Percentiles rank a stretch among this genome's conserved stretches.
Conservation (phyloP, 768 basidiomycete species). For the Suillus occidentalis region DNA sequence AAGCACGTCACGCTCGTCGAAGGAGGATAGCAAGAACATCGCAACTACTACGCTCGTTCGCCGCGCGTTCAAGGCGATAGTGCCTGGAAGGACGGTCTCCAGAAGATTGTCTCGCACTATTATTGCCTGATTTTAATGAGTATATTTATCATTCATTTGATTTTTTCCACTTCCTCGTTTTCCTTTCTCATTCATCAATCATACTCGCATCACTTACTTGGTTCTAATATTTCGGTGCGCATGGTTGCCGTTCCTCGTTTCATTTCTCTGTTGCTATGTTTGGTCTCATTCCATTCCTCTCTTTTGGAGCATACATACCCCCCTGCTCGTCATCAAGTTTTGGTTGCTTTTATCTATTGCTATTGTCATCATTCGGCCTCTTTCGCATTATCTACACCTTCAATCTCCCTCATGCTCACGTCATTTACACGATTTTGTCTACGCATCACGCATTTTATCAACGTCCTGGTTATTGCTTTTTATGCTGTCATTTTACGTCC, state of each 20-base stretch:
- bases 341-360: constrained; percentile 35
- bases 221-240: constrained; percentile 16
- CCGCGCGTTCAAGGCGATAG: constrained; percentile 76
- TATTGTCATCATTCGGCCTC: constrained; percentile 25
- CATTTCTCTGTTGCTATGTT: constrained; percentile 28
- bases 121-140: constrained; percentile 18
- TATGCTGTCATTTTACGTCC: not conserved
- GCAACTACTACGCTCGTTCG: constrained; percentile 58
- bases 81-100: constrained; percentile 58
- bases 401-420: not conserved
- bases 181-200: not conserved
- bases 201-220: not conserved
- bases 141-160: constrained; percentile 1
- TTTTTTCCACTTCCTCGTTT: constrained; percentile 13
- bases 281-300: constrained; percentile 13
- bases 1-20: constrained; percentile 30
- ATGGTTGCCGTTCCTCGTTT: constrained; percentile 8
- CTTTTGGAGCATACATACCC: constrained; percentile 10
- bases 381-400: constrained; percentile 4
- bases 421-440: constrained; percentile 1
- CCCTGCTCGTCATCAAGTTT: constrained; percentile 24
- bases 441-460: constrained; percentile 1
- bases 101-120: constrained; percentile 48
- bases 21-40: constrained; percentile 47
- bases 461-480: not conserved